Base-by-base conservation (phyloP, 2,329 filamentous ascomycete species). In the Trichothecium roseum region DNA sequence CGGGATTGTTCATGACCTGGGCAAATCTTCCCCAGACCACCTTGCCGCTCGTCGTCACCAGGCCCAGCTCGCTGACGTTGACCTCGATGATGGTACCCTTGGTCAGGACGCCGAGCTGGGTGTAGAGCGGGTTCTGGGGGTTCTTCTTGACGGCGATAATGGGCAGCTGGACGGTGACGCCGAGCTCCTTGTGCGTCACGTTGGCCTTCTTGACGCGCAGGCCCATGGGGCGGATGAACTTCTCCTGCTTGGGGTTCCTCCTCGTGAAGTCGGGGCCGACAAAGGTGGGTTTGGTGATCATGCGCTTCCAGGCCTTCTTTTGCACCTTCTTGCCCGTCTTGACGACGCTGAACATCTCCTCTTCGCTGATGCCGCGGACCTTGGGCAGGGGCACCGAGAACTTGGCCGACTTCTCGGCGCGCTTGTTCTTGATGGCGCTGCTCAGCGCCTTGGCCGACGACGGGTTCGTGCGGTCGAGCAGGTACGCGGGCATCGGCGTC, bases 271-370 rank as follows among this genome's bases (percentile, higher is more conserved):
- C 87, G 24, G 75, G 77, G 0, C 88, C 89, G 16, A 96, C 89
- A 57, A 96, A 96, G 37, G 56, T 64, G 40, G 51, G 56, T 47
- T 74, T 74, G 20, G 69, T 75, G 42, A 78, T 69, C 68, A 79
- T 79, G 26, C 78, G 62, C 65, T 84, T 84, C 80, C 80, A 74
- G 38, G 69, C 70, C 71, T 91, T 93, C 74, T 93, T 87, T 38
- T 79, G 71, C 3, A 81, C 86, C 72, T 94, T 95, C 75, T 93
- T 93, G 50, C 91, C 89, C 22, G 89, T 96, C 66, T 87, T 87
- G 52, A 96, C 78, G 12, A 94, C 88, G 63, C 85, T 89, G 70
- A 96, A 96, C 82, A 95, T 89, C 67, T 94, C 89, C 69, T 94
- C 86, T 66, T 96, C 89, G 46, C 76, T 79, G 49, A 96, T 95